These are phyloP conservation scores for Globisporangium irregulare DNA, from an alignment of 352 stramenopile species.

Conservation along the genomic window DNA sequence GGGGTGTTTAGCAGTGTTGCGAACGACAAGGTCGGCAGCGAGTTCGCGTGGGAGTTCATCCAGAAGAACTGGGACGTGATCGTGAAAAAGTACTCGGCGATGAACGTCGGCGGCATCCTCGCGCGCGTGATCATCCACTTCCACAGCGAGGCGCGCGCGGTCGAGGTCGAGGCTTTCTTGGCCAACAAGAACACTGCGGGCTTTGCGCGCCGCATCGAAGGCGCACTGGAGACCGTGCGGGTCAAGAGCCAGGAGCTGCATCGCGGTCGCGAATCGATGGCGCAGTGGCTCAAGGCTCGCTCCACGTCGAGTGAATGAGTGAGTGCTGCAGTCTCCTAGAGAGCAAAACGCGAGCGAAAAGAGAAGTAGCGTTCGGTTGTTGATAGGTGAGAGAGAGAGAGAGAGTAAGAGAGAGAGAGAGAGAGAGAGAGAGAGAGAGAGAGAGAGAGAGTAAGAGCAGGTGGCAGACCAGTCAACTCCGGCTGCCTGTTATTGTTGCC, in stretches of 20 bases:
- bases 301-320: background rate
- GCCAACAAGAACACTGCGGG: constrained; percentile 50
- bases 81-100: constrained; percentile 52
- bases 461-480: background rate
- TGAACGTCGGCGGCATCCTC: constrained; percentile 48
- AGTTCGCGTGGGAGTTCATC: constrained; percentile 68
- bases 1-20: constrained; percentile 53
- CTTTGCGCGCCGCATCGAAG: constrained; percentile 54
- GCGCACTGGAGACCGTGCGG: constrained; percentile 52
- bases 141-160: constrained; percentile 41
- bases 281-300: constrained; percentile 47
- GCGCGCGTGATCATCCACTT: constrained; percentile 40
- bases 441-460: background rate
- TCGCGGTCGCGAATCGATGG: constrained; percentile 51
- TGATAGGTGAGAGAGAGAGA: too few species aligned
- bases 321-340: background rate
- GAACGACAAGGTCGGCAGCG: constrained; percentile 35
- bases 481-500: background rate
- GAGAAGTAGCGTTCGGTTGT: too few species aligned
- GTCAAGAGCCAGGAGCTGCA: constrained; percentile 47
- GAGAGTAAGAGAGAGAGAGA: background rate
- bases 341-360: background rate
- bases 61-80: constrained; percentile 62
- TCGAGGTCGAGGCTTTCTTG: constrained; percentile 57
- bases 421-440: too few species aligned